These are phyloP conservation scores for Aspergillus bertholletiae DNA, from an alignment of 495 filamentous ascomycete species.

Conservation along the genomic window DNA sequence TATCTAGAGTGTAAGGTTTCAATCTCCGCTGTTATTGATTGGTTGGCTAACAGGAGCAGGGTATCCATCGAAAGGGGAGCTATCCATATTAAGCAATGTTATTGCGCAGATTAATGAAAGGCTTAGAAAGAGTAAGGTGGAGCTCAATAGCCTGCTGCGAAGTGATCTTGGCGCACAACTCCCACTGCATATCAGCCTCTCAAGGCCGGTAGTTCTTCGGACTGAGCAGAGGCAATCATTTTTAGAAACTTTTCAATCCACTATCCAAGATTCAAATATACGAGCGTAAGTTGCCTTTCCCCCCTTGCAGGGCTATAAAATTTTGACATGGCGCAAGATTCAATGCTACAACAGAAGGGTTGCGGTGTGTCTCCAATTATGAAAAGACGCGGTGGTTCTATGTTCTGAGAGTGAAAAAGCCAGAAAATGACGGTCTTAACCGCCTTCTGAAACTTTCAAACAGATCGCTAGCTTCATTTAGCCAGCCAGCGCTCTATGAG, in stretches of 20 bases:
- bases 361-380: constrained; percentile 69
- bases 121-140: constrained; percentile 3
- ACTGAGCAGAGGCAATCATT: constrained; percentile 65
- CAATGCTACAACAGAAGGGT: constrained; percentile 32
- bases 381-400: constrained; percentile 84
- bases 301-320: background rate
- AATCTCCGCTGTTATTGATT: background rate
- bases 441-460: constrained; percentile 65
- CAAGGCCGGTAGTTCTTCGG: constrained; percentile 63
- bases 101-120: constrained; percentile 36
- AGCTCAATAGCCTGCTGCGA: constrained; percentile 58
- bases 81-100: constrained; percentile 49
- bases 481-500: constrained; percentile 72
- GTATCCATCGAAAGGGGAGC: constrained; percentile 61
- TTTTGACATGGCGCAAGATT: constrained; percentile 42
- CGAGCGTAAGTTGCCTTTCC: constrained; percentile 35
- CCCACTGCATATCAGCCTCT: constrained; percentile 88
- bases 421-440: constrained; percentile 54
- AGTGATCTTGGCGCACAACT: constrained; percentile 75
- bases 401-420: constrained; percentile 58
- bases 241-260: constrained; percentile 32
- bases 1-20: constrained; percentile 84
- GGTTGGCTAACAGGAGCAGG: constrained; percentile 49
- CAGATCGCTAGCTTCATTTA: constrained; percentile 49
- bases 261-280: constrained; percentile 39